phyloP scores from a whole-genome alignment of 2,329 filamentous ascomycete species.

The Pseudogymnoascus destructans region DNA sequence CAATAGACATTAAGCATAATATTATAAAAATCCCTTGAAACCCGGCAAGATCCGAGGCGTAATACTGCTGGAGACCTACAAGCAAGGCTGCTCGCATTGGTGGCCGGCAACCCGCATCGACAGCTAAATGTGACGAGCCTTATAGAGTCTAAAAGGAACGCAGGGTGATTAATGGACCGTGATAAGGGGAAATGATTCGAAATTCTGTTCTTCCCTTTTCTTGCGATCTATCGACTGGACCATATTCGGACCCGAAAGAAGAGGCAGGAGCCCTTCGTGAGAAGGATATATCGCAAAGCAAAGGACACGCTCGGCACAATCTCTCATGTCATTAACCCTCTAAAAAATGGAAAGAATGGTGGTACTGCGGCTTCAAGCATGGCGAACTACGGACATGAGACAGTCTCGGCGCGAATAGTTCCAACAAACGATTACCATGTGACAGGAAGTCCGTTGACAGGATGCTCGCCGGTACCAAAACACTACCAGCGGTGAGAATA shows the following conservation, averaged over 20 bases:
- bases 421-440: too few relatives aligned
- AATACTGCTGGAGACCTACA: neutral
- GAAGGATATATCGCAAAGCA: neutral
- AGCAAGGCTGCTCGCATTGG: neutral
- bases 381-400: too few relatives aligned
- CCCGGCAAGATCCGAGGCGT: neutral
- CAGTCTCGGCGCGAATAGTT: too few relatives aligned
- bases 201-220: neutral
- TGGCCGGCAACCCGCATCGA: neutral
- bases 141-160: neutral
- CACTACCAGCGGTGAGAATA: neutral
- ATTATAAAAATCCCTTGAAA: neutral
- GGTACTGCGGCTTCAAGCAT: too few relatives aligned
- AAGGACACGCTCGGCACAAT: too few relatives aligned
- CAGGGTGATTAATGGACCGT: neutral
- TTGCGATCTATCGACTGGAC: neutral
- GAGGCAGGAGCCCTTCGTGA: neutral
- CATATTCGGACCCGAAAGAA: neutral
- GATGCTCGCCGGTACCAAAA: neutral
- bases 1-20: neutral
- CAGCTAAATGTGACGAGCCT: neutral
- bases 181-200: neutral
- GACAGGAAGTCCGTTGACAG: neutral
- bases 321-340: too few relatives aligned
- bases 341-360: too few relatives aligned